Percentiles rank a stretch among this genome's conserved stretches.
Conservation (phyloP, 2,329 filamentous ascomycete species). For the Thermothelomyces thermophilus region DNA sequence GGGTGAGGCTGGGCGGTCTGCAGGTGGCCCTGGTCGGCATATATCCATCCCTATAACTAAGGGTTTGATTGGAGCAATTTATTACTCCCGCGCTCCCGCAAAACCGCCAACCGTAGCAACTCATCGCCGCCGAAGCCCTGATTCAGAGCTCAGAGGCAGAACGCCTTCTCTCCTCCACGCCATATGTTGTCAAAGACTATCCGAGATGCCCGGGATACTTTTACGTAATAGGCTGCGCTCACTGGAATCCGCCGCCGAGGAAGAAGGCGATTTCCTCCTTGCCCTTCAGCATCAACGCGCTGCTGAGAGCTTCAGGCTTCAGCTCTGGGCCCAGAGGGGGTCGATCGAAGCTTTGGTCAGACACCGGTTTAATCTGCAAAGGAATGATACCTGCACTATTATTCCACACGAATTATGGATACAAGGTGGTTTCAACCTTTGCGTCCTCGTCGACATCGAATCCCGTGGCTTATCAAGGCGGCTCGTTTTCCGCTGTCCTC, state of each 20-base stretch:
- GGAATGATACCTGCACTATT: neutral
- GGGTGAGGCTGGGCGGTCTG: too few species aligned
- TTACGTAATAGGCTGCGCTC: neutral
- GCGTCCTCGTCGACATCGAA: conserved; percentile 26
- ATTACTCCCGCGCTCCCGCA: too few species aligned
- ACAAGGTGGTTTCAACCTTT: conserved; percentile 33
- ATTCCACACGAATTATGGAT: conserved; percentile 26
- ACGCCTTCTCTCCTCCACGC: too few species aligned
- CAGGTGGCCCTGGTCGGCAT: too few species aligned
- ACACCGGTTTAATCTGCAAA: neutral
- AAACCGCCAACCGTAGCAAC: too few species aligned
- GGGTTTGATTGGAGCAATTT: too few species aligned
- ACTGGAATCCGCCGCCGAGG: neutral
- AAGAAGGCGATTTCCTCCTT: neutral
- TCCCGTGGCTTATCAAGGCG: neutral
- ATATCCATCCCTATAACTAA: too few species aligned
- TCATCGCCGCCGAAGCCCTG: too few species aligned
- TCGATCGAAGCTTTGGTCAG: neutral
- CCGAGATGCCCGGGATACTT: neutral
- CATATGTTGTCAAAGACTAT: too few species aligned
- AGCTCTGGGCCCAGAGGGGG: neutral
- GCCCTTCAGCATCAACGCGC: neutral
- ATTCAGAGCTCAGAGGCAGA: too few species aligned
- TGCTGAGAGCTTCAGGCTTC: neutral
- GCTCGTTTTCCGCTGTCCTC: conserved; percentile 27